Conservation (phyloP, 257 asterid species). For the Solanum clarkiae region DNA sequence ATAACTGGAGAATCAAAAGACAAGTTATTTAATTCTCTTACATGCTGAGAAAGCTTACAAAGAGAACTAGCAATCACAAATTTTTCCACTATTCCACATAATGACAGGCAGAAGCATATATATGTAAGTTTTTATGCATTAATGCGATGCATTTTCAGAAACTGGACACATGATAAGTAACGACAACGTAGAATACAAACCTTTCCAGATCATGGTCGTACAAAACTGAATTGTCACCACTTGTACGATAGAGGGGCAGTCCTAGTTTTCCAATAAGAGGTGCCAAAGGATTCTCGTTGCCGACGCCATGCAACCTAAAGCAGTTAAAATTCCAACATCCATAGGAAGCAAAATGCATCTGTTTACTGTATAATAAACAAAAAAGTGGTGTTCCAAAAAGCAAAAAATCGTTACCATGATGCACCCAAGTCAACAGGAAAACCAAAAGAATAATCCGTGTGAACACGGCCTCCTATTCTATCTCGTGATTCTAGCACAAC, state of each 20-base stretch:
- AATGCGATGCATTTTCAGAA: neutral
- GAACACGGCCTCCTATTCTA: constrained; percentile 96
- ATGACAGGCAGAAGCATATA: neutral
- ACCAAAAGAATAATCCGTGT: constrained; percentile 89
- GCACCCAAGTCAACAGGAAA: constrained; percentile 99
- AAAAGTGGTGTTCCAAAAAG: neutral
- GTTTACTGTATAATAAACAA: neutral
- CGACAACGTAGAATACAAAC: constrained; percentile 19
- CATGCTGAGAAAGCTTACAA: neutral
- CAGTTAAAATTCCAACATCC: neutral
- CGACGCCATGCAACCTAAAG: constrained; percentile 88
- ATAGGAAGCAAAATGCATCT: neutral
- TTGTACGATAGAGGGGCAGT: constrained; percentile 88
- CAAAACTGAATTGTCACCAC: constrained; percentile 93
- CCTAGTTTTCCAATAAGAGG: constrained; percentile 84
- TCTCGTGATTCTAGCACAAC: constrained; percentile 83
- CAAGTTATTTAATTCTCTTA: neutral
- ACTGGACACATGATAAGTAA: neutral
- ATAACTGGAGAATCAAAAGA: constrained; percentile 39
- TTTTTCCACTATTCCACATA: neutral
- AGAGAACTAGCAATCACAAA: neutral
- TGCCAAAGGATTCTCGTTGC: constrained; percentile 93
- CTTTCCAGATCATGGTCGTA: constrained; percentile 98
- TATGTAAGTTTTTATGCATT: neutral
- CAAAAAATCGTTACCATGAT: constrained; percentile 51